A percentile compares a stretch with the other conserved stretches of the same genome.
phyloP scores from a whole-genome alignment of 2,329 filamentous ascomycete species.

The Zarea fungicola region DNA sequence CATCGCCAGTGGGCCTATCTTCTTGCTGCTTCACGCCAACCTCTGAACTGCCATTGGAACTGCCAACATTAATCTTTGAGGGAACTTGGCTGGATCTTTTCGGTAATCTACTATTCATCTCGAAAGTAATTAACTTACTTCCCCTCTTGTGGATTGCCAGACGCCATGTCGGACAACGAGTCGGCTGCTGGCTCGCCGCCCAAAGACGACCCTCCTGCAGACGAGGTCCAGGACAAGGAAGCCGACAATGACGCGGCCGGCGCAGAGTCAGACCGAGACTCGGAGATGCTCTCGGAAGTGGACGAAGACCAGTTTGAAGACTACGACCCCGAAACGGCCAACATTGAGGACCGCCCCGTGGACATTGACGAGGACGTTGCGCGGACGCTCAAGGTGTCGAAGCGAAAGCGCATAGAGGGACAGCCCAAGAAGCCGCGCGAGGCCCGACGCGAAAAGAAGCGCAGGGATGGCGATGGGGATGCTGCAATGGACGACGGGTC shows the following conservation, averaged over 20 bases:
- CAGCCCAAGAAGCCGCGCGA: conserved; percentile 70
- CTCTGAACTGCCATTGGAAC: not conserved
- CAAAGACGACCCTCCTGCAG: conserved; percentile 24
- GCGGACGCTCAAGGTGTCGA: conserved; percentile 58
- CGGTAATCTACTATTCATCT: not conserved
- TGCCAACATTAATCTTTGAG: too few species aligned
- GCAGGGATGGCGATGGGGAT: conserved; percentile 44
- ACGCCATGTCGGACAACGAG: conserved; percentile 42
- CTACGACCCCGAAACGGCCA: conserved; percentile 60
- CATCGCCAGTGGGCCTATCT: too few species aligned
- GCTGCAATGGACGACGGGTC: conserved; percentile 43
- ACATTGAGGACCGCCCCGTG: conserved; percentile 59
- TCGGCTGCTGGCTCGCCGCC: conserved; percentile 36
- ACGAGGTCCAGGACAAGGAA: conserved; percentile 38
- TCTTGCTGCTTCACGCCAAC: not conserved
- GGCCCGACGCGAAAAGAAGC: conserved; percentile 65
- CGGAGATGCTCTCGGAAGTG: conserved; percentile 60
- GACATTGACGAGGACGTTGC: conserved; percentile 63
- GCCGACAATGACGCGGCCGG: conserved; percentile 36
- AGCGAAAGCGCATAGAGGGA: conserved; percentile 59
- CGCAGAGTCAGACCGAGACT: conserved; percentile 49
- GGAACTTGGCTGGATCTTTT: too few species aligned
- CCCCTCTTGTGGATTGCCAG: too few species aligned
- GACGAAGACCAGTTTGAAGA: conserved; percentile 67
- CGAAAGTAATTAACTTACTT: too few species aligned